Percentiles rank a stretch among this genome's conserved stretches.
phyloP scores from a whole-genome alignment of 345 rosid species.

The Citrus glauca region DNA sequence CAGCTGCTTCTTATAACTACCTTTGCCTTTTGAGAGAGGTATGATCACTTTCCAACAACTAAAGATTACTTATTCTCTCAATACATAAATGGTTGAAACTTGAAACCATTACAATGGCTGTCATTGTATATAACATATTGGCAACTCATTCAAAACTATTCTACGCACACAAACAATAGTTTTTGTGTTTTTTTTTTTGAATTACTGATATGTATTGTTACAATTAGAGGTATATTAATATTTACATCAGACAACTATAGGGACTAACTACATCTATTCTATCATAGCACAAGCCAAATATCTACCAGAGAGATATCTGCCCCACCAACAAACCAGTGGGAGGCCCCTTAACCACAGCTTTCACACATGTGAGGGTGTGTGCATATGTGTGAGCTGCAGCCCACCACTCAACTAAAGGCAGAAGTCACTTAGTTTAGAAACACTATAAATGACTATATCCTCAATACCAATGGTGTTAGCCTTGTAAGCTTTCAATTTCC shows the following conservation, averaged over 20 bases:
- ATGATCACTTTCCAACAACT: not conserved
- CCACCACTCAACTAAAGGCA: not conserved
- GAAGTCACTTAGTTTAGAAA: not conserved
- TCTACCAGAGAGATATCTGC: too few relatives aligned
- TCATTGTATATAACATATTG: not conserved
- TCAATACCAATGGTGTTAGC: not conserved
- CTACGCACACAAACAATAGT: not conserved
- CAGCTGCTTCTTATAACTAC: not conserved
- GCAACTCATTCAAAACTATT: not conserved
- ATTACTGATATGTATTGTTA: too few relatives aligned
- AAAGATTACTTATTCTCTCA: not conserved
- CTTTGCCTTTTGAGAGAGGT: not conserved
- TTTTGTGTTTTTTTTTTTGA: not conserved
- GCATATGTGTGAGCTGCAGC: too few relatives aligned
- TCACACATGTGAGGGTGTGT: too few relatives aligned
- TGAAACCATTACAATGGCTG: not conserved
- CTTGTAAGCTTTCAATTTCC: not conserved
- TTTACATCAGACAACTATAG: too few relatives aligned
- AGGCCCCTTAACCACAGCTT: too few relatives aligned
- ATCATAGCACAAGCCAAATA: too few relatives aligned
- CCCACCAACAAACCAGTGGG: too few relatives aligned
- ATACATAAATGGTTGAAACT: not conserved
- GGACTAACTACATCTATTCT: too few relatives aligned
- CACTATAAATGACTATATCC: not conserved
- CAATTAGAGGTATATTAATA: too few relatives aligned